Percentiles rank a stretch among this genome's conserved stretches.
These are phyloP conservation scores for Colletotrichum echinochloae DNA, from an alignment of 2,329 filamentous ascomycete species.

Conservation along the genomic window DNA sequence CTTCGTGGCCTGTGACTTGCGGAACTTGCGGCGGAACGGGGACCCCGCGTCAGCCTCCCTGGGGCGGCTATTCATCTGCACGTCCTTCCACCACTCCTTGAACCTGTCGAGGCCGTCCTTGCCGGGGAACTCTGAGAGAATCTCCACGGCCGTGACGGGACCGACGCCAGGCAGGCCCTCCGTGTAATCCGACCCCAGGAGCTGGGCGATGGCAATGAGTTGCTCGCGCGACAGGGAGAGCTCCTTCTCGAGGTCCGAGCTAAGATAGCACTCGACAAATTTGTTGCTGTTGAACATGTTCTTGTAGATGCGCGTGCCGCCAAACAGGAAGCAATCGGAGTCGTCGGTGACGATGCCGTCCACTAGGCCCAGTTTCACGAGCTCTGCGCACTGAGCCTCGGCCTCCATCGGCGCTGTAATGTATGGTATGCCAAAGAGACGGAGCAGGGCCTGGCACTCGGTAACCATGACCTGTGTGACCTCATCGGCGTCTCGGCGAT, in stretches of 20 bases:
- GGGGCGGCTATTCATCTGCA: slow-evolving; percentile 76
- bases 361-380: slow-evolving; percentile 87
- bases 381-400: slow-evolving; percentile 95
- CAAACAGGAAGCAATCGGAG: slow-evolving; percentile 96
- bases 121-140: slow-evolving; percentile 87
- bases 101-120: slow-evolving; percentile 76
- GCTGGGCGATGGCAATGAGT: slow-evolving; percentile 89
- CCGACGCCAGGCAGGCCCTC: slow-evolving; percentile 92
- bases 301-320: slow-evolving; percentile 96
- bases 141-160: slow-evolving; percentile 93
- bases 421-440: slow-evolving; percentile 93
- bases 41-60: slow-evolving; percentile 71
- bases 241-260: slow-evolving; percentile 86
- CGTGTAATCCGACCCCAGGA: slow-evolving; percentile 94
- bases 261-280: slow-evolving; percentile 95
- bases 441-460: slow-evolving; percentile 91
- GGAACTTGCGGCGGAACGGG: slow-evolving; percentile 87
- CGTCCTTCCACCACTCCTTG: slow-evolving; percentile 85
- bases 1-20: slow-evolving; percentile 81
- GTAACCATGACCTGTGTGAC: slow-evolving; percentile 96
- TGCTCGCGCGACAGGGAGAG: slow-evolving; percentile 87
- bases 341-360: slow-evolving; percentile 99
- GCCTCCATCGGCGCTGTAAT: slow-evolving; percentile 99
- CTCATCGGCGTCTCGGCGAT: slow-evolving; percentile 94
- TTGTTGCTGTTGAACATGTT: slow-evolving; percentile 99